Base-by-base conservation (phyloP, 2,329 filamentous ascomycete genomes). In the Colletotrichum filicis region DNA sequence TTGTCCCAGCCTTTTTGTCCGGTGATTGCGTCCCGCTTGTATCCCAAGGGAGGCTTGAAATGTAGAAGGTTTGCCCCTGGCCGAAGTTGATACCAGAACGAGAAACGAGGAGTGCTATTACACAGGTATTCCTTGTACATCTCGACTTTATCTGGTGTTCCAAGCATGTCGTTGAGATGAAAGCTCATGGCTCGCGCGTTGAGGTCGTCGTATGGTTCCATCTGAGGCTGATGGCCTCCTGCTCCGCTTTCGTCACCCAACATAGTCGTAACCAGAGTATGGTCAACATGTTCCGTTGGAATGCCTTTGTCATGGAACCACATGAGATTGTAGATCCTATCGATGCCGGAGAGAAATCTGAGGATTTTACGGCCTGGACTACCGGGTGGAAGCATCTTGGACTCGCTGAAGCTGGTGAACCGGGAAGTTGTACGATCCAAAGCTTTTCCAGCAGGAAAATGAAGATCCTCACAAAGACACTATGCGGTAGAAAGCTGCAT, bases 31-130 rank as follows among this genome's bases (percentile, higher is more conserved):
- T 79, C 64, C 1, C 32, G 52, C 9, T 75, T 66, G 62, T 79
- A 79, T 22, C 79, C 64, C 26, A 80, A 75, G 6, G 71, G 68
- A 22, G 78, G 78, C 12, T 75, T 71, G 73, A 78, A 80, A 46
- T 78, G 72, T 6, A 77, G 79, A n/a, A 79, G 74, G 32, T 68
- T 69, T 5, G 73, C 68, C 22, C 78, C 76, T 14, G 75, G 72
- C 5, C 60, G 32, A 11, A 77, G 58, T 9, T 74, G 59, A 4
- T 49, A 53, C 76, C 75, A 78, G 49, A 65, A 75, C 12, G 74
- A 71, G 55, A 77, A 76, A 11, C 75, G 76, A 3, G 77, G 74
- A 8, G 75, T 77, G 35, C 75, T 77, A 22, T 67, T 56, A 71
- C 76, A 77, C 14, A 77, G 30, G 57, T 68, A 71, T 12, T 75